phyloP scores from a whole-genome alignment of 148 eudicot species.

The Nyssa sinensis region DNA sequence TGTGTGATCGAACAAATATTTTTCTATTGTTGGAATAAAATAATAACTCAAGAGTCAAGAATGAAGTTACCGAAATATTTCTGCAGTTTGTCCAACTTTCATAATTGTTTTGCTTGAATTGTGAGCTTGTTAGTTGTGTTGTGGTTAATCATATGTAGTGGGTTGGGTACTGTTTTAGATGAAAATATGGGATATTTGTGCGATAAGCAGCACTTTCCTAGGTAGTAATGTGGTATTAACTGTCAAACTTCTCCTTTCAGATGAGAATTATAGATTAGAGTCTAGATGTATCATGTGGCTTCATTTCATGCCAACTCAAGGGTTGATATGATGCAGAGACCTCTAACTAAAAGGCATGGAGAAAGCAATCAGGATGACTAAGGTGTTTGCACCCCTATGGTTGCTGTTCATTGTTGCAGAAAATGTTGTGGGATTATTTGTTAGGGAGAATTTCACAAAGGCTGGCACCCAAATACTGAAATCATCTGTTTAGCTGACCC shows the following conservation, averaged over 20 bases:
- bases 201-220: not conserved
- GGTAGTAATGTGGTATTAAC: not conserved
- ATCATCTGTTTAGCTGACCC: not conserved
- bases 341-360: not conserved
- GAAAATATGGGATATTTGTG: not conserved
- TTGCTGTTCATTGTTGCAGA: not conserved
- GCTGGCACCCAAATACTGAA: not conserved
- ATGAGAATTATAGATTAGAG: too few relatives aligned
- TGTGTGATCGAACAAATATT: not conserved
- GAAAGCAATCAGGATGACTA: not conserved
- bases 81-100: not conserved
- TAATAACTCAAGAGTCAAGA: not conserved
- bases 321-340: not conserved
- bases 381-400: not conserved
- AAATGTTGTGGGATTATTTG: not conserved
- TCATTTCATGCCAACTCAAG: not conserved
- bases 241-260: not conserved
- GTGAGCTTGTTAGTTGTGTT: not conserved
- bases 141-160: not conserved
- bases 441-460: not conserved
- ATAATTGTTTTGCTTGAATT: not conserved
- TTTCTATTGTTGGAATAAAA: not conserved
- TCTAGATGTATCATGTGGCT: not conserved
- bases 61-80: not conserved
- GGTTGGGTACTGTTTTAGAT: not conserved